Percentiles rank a stretch among this genome's conserved stretches.
Conservation (phyloP, 179 eudicot species). For the Gypsophila paniculata region DNA sequence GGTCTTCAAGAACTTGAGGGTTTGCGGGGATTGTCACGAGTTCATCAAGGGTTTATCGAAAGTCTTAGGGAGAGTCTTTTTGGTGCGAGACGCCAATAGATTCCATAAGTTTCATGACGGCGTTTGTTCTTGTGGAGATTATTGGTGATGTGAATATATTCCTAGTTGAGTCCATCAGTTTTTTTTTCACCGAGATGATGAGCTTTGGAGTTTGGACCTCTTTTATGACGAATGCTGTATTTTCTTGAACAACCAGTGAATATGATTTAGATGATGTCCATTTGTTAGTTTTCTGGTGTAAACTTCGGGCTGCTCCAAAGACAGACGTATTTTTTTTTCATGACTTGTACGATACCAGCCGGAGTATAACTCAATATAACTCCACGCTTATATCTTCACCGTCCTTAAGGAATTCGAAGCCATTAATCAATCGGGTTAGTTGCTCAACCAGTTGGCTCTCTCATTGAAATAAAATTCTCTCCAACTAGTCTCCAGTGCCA, state of each 20-base stretch:
- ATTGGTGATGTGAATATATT: constrained; percentile 44
- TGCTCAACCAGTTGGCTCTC: no score
- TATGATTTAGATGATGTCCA: no score
- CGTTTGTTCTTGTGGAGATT: constrained; percentile 65
- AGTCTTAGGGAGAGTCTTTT: constrained; percentile 51
- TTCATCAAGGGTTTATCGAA: constrained; percentile 75
- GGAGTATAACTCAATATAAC: neutral
- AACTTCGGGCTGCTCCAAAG: no score
- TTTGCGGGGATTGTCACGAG: constrained; percentile 82
- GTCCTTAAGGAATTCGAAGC: no score
- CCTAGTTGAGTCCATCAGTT: neutral
- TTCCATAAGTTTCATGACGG: constrained; percentile 76
- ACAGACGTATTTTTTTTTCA: neutral
- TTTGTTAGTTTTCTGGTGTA: no score
- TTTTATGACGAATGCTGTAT: neutral
- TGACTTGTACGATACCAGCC: neutral
- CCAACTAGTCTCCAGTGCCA: no score
- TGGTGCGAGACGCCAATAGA: constrained; percentile 78
- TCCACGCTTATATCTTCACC: no score
- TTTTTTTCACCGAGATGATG: neutral
- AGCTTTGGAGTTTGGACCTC: no score
- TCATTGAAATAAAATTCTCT: no score
- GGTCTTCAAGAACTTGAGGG: constrained; percentile 70
- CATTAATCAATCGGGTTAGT: no score
- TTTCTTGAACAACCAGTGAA: no score